Conservation (phyloP, 257 asterid species). For the Solanum acaule region DNA sequence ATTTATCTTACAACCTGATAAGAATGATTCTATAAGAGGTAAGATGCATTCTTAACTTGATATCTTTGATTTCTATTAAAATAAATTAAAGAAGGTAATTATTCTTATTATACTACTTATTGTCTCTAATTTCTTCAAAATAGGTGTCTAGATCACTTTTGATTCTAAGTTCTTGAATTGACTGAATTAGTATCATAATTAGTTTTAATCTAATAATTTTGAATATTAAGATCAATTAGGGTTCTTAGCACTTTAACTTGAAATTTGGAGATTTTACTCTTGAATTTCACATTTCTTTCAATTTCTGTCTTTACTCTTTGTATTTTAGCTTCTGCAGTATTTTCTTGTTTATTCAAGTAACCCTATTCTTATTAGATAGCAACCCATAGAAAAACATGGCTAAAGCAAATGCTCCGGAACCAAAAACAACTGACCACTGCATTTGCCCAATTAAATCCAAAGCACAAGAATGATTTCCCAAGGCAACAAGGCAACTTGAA, state of each 20-base stretch:
- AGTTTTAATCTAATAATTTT: not conserved
- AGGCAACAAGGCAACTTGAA: not conserved
- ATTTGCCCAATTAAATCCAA: not conserved
- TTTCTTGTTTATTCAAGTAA: not conserved
- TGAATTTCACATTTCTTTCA: not conserved
- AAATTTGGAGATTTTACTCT: not conserved
- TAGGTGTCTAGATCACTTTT: not conserved
- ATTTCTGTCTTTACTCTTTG: not conserved
- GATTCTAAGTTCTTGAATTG: not conserved
- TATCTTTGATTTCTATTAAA: no score
- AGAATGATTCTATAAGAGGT: not conserved
- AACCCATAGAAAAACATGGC: not conserved
- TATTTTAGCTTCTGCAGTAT: not conserved
- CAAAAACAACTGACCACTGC: not conserved
- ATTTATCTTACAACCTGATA: not conserved
- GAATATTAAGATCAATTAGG: not conserved
- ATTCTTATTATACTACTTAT: not conserved
- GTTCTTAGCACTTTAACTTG: not conserved
- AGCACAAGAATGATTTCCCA: not conserved
- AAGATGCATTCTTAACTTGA: not conserved
- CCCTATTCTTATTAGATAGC: not conserved
- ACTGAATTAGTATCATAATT: no score
- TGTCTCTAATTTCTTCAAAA: no score
- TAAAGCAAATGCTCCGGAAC: not conserved
- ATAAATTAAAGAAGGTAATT: not conserved